Base-by-base conservation (phyloP, 2,329 filamentous ascomycete genomes). In the Mycosphaerella sp. region DNA sequence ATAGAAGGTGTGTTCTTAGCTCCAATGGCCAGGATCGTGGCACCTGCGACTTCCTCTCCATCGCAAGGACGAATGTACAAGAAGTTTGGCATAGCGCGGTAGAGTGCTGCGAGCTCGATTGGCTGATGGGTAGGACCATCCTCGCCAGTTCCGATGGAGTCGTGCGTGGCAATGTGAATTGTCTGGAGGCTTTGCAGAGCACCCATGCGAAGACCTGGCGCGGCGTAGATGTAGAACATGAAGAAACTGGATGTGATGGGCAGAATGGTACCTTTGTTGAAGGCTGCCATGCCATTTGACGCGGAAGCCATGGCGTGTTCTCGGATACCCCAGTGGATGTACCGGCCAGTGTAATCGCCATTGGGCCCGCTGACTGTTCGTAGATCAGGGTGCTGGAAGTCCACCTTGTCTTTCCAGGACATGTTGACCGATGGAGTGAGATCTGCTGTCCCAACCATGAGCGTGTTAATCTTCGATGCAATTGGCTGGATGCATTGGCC, bases 241-340 rank as follows among this genome's bases (percentile, higher is more conserved):
- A 71, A 70, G 66, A 70, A 69, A 48, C 60, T 62, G 40, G 67
- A 67, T 5, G 70, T 72, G 31, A 72, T 62, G 3, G 70, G 70
- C 11, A 72, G 54, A 59, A 72, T 67, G 5, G 65, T 66, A 29
- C 68, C 66, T n/a, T 64, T 65, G 44, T 65, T 62, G 63, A 65
- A 72, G 3, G 70, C 70, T 2, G 70, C 67, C 32, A 72, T 64
- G 14, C 70, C 70, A 54, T 72, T 72, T 12, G 69, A 74, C 23
- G 81, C 78, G 31, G 76, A 69, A 2, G 74, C 74, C 82, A 85
- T 84, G 51, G 80, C 80, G 62, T 83, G 80, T 60, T 83, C 80
- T 4, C 81, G 77, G 51, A 84, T 77, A 39, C 80, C 81, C 64
- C 75, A 83, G 65, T 80, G 80, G 58, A 83, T 72, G 58, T 76